Evolutionary conservation across 495 filamentous ascomycete species (phyloP).

Genomic region (Neurospora sp.): DNA sequence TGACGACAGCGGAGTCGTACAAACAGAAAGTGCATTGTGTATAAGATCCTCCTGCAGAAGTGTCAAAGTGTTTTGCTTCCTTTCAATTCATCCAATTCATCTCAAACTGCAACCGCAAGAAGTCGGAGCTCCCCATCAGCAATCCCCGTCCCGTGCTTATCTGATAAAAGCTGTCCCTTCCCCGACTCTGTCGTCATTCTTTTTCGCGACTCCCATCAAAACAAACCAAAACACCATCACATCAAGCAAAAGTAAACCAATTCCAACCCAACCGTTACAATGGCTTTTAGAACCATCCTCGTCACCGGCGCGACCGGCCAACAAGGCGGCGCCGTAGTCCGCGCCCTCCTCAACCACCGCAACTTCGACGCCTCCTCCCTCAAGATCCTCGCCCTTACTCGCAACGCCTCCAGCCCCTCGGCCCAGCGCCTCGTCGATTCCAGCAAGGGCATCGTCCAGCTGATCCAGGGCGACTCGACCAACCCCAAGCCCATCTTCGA

Average conservation of each 20-base stretch:
- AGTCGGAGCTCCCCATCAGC: background rate
- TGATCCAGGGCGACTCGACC: conserved; percentile 49
- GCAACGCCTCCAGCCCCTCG: conserved; percentile 41
- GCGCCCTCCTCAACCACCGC: conserved; percentile 39
- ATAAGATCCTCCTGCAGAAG: background rate
- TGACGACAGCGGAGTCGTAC: background rate
- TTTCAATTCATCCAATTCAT: background rate
- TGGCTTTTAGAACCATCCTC: conserved; percentile 18
- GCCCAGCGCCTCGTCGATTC: conserved; percentile 40
- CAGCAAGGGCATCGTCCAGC: conserved; percentile 28
- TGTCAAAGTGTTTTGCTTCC: background rate
- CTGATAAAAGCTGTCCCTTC: background rate
- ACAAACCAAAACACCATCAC: background rate
- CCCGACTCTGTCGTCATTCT: background rate
- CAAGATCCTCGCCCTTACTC: conserved; percentile 61
- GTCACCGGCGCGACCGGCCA: conserved; percentile 65
- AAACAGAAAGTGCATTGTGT: background rate
- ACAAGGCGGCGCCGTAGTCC: conserved; percentile 56
- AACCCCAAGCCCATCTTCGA: conserved; percentile 43
- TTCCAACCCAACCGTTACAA: background rate
- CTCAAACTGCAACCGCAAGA: background rate
- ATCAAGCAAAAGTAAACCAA: background rate
- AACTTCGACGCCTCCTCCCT: conserved; percentile 22
- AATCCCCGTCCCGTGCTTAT: background rate
- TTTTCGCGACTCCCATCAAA: background rate